phyloP scores from a whole-genome alignment of 495 filamentous ascomycete genomes.

The Aspergillus ellipticus region DNA sequence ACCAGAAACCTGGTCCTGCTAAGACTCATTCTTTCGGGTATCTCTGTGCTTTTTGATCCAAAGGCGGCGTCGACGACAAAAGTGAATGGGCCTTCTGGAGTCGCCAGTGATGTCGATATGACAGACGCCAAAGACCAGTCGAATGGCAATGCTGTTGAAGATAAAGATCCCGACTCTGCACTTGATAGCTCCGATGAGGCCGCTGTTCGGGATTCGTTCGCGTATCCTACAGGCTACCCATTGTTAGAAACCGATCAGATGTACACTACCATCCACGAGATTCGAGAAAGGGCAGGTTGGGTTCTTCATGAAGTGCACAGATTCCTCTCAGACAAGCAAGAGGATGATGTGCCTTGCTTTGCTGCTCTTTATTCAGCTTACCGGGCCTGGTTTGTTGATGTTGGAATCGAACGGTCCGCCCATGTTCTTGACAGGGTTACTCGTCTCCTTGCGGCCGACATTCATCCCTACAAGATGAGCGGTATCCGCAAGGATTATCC shows the following conservation, averaged over 20 bases:
- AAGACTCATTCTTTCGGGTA: constrained; percentile 78
- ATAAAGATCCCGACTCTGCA: constrained; percentile 58
- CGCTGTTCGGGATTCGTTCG: constrained; percentile 73
- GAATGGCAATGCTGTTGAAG: constrained; percentile 36
- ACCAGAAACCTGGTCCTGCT: constrained; percentile 83
- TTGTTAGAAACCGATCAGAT: constrained; percentile 58
- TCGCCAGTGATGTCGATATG: constrained; percentile 43
- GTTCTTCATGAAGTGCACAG: constrained; percentile 77
- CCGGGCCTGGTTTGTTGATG: constrained; percentile 94
- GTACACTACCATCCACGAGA: constrained; percentile 71
- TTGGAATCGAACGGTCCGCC: constrained; percentile 91
- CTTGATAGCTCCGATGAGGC: constrained; percentile 75
- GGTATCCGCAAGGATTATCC: constrained; percentile 91
- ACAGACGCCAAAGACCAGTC: constrained; percentile 20
- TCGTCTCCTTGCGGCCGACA: constrained; percentile 77
- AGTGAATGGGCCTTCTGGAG: constrained; percentile 18
- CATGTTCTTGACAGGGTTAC: constrained; percentile 86
- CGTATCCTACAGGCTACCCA: constrained; percentile 82
- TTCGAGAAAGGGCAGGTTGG: constrained; percentile 75
- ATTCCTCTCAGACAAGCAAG: constrained; percentile 78
- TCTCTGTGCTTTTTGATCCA: constrained; percentile 83
- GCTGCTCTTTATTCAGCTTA: constrained; percentile 89
- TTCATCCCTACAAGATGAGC: constrained; percentile 87
- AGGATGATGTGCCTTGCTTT: constrained; percentile 95
- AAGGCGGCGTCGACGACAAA: constrained; percentile 54